A percentile compares a stretch with the other conserved stretches of the same genome.
phyloP scores from a whole-genome alignment of 441 rosid species.

The Erysimum pusillum region DNA sequence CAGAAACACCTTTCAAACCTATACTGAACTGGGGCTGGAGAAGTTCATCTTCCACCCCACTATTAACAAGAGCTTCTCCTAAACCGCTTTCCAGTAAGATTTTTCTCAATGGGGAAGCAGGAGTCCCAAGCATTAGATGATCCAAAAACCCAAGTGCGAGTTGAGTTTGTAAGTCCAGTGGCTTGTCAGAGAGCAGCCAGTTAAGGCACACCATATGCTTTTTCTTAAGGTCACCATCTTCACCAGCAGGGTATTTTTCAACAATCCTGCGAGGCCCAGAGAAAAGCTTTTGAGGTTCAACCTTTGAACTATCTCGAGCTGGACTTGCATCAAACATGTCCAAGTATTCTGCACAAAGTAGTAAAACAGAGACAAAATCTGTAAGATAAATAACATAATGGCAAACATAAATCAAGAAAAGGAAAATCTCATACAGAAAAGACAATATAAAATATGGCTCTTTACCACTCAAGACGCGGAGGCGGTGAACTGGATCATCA shows the following conservation, averaged over 20 bases:
- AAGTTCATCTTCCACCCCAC: slow-evolving; percentile 92
- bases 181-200: slow-evolving; percentile 89
- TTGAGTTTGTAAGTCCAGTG: slow-evolving; percentile 87
- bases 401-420: not conserved
- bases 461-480: slow-evolving; percentile 83
- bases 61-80: slow-evolving; percentile 93
- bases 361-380: slow-evolving; percentile 17
- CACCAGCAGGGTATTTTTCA: slow-evolving; percentile 87
- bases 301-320: slow-evolving; percentile 68
- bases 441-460: slow-evolving; percentile 9
- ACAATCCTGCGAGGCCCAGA: slow-evolving; percentile 74
- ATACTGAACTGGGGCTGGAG: slow-evolving; percentile 94
- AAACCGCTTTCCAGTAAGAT: slow-evolving; percentile 88
- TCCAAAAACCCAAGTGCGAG: slow-evolving; percentile 87
- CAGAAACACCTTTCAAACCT: slow-evolving; percentile 90
- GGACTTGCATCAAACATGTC: slow-evolving; percentile 80
- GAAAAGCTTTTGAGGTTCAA: slow-evolving; percentile 74
- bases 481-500: slow-evolving; percentile 84
- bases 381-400: not conserved
- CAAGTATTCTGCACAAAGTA: slow-evolving; percentile 69
- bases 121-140: slow-evolving; percentile 94
- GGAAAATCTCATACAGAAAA: slow-evolving; percentile 12
- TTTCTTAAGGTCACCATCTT: slow-evolving; percentile 76
- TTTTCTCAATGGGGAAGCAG: slow-evolving; percentile 96
- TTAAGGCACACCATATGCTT: slow-evolving; percentile 95